Evolutionary conservation across 2,329 filamentous ascomycete species (phyloP).

Genomic region (Grosmannia serpens): DNA sequence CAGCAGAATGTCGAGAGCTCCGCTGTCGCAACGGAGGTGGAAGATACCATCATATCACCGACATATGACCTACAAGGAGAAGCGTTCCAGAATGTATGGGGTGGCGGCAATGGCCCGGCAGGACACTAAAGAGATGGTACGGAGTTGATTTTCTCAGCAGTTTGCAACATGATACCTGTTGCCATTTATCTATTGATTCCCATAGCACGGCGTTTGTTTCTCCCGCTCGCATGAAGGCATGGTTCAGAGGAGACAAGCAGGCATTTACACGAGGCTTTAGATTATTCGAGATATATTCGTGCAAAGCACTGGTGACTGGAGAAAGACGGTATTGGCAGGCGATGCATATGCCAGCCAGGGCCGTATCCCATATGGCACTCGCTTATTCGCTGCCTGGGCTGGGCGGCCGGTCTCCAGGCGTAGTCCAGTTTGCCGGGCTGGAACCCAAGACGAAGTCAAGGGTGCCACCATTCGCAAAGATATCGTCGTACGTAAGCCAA

Average conservation of each 20-base stretch:
- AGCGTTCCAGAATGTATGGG: constrained; percentile 14
- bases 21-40: not conserved
- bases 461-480: constrained; percentile 52
- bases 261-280: not conserved
- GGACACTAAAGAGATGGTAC: not conserved
- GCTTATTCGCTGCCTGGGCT: not conserved
- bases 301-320: not conserved
- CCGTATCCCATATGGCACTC: not conserved
- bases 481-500: constrained; percentile 55
- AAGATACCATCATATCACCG: constrained; percentile 3
- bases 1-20: constrained; percentile 3
- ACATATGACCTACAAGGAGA: constrained; percentile 13
- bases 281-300: not conserved
- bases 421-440: constrained; percentile 38
- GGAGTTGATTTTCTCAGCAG: not conserved
- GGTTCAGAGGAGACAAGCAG: not conserved
- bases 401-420: constrained; percentile 46
- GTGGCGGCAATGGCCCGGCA: not conserved
- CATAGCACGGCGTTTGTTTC: constrained; percentile 1
- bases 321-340: not conserved
- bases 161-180: not conserved
- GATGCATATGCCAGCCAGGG: not conserved
- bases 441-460: constrained; percentile 53
- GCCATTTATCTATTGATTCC: not conserved
- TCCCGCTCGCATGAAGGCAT: not conserved